Evolutionary conservation across 2,329 filamentous ascomycete species (phyloP), one percentile per base, ranked within the genome.

Genomic region (Karstenula rhodostoma): DNA sequence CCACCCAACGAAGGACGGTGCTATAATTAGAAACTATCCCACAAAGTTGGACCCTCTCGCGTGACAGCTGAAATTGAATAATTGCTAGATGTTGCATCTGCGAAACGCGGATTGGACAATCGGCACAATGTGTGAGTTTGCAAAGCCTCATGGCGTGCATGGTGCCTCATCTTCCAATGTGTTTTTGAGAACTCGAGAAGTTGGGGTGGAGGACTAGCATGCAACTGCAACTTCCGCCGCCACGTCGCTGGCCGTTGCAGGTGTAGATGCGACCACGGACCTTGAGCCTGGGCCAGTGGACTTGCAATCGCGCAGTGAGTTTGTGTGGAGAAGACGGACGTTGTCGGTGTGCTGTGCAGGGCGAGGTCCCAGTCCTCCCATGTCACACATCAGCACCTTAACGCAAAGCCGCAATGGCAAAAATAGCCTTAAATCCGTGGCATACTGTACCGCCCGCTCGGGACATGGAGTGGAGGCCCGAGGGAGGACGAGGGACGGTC

Each of bases 381-480:
- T 56, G 25, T n/a, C 29, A 47, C 42, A 43, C 49, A 22, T 44
- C 32, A 57, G 54, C 50, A 60, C 52, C 58, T 60, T 57, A 57
- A 57, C 42, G 29, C 58, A 60, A 54, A 60, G 58, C 58, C 54
- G 27, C 58, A 59, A 59, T 35, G n/a, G 52, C 52, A 56, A 56
- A 59, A 60, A 57, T 60, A 60, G 58, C 22, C 19, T 32, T n/a
- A 40, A 33, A 29, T 8, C 7, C 15, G 10, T 22, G n/a, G 12
- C 4, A 3, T 25, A 3, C 23, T 12, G 6, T 32, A 23, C 23
- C 15, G 27, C 27, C 29, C 13, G 27, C 19, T 27, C 43, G 40
- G 27, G 40, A 40, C 46, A 32, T 47, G 42, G 17, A 33, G 40
- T 15, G 33, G 4, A 35, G 46, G n/a, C n/a, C n/a, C n/a, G n/a